Evolutionary conservation across 768 basidiomycete genomes (phyloP).

Genomic region (Mycena floridula): DNA sequence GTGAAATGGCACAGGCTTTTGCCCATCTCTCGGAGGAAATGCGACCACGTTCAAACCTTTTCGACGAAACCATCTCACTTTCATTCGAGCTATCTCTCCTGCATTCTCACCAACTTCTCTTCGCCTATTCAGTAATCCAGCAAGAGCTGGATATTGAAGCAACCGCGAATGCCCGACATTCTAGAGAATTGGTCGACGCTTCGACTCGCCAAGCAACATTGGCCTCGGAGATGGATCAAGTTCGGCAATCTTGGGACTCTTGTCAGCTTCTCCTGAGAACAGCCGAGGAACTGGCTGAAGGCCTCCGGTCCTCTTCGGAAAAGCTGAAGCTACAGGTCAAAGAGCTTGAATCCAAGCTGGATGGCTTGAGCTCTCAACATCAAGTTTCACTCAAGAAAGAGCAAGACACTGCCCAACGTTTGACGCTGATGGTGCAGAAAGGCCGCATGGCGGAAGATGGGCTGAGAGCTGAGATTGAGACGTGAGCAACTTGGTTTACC

Average conservation of each 20-base stretch:
- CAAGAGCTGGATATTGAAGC: slow-evolving; percentile 18
- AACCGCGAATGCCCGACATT: slow-evolving; percentile 13
- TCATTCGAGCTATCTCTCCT: slow-evolving; percentile 34
- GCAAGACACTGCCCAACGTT: slow-evolving; percentile 36
- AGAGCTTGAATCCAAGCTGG: slow-evolving; percentile 19
- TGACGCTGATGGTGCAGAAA: slow-evolving; percentile 47
- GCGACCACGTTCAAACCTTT: background rate
- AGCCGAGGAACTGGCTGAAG: slow-evolving; percentile 16
- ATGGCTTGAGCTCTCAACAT: slow-evolving; percentile 25
- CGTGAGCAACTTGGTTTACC: slow-evolving; percentile 36
- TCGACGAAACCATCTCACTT: no score
- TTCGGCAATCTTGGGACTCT: slow-evolving; percentile 29
- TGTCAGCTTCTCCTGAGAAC: slow-evolving; percentile 13
- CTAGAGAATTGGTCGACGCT: slow-evolving; percentile 32
- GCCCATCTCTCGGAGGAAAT: background rate
- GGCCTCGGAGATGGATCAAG: slow-evolving; percentile 31
- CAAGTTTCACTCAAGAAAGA: slow-evolving; percentile 42
- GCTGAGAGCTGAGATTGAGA: slow-evolving; percentile 60
- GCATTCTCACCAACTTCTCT: slow-evolving; percentile 27
- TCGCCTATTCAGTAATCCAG: slow-evolving; percentile 21
- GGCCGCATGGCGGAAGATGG: slow-evolving; percentile 61
- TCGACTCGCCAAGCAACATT: slow-evolving; percentile 36
- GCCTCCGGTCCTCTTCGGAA: slow-evolving; percentile 14
- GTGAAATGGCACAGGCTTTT: slow-evolving; percentile 15
- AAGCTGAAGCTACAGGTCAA: slow-evolving; percentile 13